Base-by-base conservation (phyloP, 805 yeast species). In the Ogataea parapolymorpha region DNA sequence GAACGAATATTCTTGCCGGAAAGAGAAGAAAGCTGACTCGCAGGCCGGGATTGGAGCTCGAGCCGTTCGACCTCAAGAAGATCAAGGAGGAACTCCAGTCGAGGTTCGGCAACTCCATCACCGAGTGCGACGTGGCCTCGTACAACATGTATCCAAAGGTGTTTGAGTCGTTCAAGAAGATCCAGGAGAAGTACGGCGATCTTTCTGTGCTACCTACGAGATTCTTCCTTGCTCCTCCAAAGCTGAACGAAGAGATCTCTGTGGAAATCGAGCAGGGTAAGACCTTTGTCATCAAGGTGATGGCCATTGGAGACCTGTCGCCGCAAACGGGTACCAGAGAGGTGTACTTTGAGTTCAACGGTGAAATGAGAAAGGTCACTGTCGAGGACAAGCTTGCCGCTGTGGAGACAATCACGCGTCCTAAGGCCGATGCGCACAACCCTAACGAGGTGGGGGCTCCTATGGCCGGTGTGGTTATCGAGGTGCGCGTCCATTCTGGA, bases 121-220 rank as follows among this genome's bases (percentile, higher is more conserved):
- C 79, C 39, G 98, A 91, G 64, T 74, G 78, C 55, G 99, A 93
- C 62, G 82, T 93, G 58, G 98, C 99, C 12, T 83, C 95, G 32
- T 91, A 88, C 71, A 82, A 86, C 67, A 93, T 93, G 99, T 93
- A 88, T 72, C 99, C 99, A 55, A 89, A 88, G 75, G 99, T 93
- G 45, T 93, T 76, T 67, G 98, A 93, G 70, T 85, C 78, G 50
- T 93, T 74, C 77, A 80, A 79, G 65, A 80, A 82, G 68, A 70
- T 74, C 44, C 71, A 71, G 48, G 91, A 85, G 48, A 75, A 77
- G 66, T 93, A 77, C 61, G 96, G 98, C 61, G 98, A 93, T 63
- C 75, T 93, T 58, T 85, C 96, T 14, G 95, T 93, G 18, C 74
- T 93, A 51, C 98, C 99, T 61, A 93, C 99, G 4, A 75, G 87